These are phyloP conservation scores for Cordyceps cicadae DNA, from an alignment of 2,329 filamentous ascomycete genomes.

Conservation along the genomic window DNA sequence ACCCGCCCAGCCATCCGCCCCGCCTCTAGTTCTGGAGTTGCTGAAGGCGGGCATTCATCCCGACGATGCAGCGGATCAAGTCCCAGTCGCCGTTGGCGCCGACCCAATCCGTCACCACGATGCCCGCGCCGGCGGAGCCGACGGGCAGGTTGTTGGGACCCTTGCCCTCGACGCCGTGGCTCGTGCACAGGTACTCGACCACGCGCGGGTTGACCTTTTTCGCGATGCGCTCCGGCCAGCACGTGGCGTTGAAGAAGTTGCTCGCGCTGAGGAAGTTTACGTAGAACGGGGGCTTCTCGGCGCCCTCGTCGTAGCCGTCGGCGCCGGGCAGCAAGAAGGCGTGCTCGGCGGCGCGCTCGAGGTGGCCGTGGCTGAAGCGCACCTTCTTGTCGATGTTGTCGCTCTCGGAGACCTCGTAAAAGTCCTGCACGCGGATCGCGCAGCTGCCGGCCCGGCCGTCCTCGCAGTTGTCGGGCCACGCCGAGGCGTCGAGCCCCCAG, in stretches of 20 bases:
- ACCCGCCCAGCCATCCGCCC: not conserved
- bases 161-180: conserved; percentile 44
- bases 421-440: conserved; percentile 77
- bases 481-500: conserved; percentile 52
- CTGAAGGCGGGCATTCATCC: conserved; percentile 72
- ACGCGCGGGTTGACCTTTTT: conserved; percentile 76
- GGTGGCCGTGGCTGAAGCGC: conserved; percentile 60
- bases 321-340: conserved; percentile 35
- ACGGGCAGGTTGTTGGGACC: conserved; percentile 43
- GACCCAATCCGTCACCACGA: conserved; percentile 92
- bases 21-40: conserved; percentile 35
- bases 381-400: conserved; percentile 77
- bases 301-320: conserved; percentile 19
- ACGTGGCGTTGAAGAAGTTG: conserved; percentile 87
- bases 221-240: conserved; percentile 91
- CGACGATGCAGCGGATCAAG: conserved; percentile 74
- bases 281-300: conserved; percentile 53
- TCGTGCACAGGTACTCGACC: conserved; percentile 52
- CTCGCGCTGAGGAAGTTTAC: conserved; percentile 86
- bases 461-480: conserved; percentile 84
- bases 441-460: conserved; percentile 63
- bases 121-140: conserved; percentile 70
- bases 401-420: conserved; percentile 75
- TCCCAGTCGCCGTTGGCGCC: conserved; percentile 86
- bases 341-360: conserved; percentile 59